A percentile compares a stretch with the other conserved stretches of the same genome.
Evolutionary conservation across 176 grass and related monocot species (phyloP).

Genomic region (Hsuehochloa calcarea): DNA sequence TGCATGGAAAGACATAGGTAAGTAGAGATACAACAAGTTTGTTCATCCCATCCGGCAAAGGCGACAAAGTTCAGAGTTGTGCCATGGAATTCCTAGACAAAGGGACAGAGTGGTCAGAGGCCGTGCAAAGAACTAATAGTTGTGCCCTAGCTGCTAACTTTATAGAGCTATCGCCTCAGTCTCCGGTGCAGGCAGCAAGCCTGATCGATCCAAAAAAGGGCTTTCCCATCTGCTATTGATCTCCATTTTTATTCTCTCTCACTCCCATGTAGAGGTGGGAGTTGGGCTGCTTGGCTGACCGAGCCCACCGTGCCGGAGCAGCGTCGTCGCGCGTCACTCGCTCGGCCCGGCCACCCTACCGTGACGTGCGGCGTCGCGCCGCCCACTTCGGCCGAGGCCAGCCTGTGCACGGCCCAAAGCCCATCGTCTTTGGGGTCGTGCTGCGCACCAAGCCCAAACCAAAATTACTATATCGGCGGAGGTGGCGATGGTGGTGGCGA

Average conservation of each 20-base stretch:
- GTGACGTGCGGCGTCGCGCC: no score
- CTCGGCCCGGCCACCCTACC: no score
- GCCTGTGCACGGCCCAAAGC: no score
- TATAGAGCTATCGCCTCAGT: constrained; percentile 27
- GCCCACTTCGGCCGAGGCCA: no score
- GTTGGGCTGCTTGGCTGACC: no score
- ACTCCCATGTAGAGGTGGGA: background rate
- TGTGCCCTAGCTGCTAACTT: constrained; percentile 15
- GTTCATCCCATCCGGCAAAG: constrained; percentile 8
- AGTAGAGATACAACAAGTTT: background rate
- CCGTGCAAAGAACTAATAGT: constrained; percentile 27
- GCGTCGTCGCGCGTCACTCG: no score
- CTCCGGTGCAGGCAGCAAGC: constrained; percentile 34
- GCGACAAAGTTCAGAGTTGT: constrained; percentile 21
- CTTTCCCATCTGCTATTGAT: constrained; percentile 25
- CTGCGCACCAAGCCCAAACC: no score
- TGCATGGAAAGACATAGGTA: background rate
- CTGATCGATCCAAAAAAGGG: constrained; percentile 50
- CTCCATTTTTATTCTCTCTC: constrained; percentile 26
- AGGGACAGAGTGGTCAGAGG: constrained; percentile 59
- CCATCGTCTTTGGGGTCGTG: no score
- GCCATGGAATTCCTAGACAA: constrained; percentile 71
- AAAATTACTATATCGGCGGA: no score
- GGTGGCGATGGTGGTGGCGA: no score
- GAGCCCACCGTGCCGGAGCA: no score